These are phyloP conservation scores for Hibiscus trionum DNA, from an alignment of 345 rosid genomes.

Conservation along the genomic window DNA sequence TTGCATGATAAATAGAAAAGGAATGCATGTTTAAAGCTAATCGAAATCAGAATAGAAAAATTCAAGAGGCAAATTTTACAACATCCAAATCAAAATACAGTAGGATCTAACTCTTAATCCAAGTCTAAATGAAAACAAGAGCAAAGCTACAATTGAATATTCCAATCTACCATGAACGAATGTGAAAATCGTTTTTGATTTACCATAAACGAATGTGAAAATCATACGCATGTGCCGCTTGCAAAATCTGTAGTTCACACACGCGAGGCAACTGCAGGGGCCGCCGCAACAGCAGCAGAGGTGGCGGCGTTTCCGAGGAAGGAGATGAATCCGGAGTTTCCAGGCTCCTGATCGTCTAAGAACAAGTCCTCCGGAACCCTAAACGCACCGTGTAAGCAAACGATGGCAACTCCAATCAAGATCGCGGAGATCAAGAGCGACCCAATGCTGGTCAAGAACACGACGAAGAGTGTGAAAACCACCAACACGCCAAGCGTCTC, in stretches of 20 bases:
- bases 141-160: conserved; percentile 5
- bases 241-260: conserved; percentile 24
- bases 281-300: conserved; percentile 51
- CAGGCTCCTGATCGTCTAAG: conserved; percentile 70
- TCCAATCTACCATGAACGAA: background rate
- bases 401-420: conserved; percentile 35
- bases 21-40: background rate
- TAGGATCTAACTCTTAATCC: conserved; percentile 9
- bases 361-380: conserved; percentile 83
- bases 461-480: conserved; percentile 31
- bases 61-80: background rate
- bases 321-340: conserved; percentile 49
- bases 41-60: background rate
- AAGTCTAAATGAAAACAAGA: background rate
- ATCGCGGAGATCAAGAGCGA: conserved; percentile 9
- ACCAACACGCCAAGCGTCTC: conserved; percentile 57
- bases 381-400: conserved; percentile 76
- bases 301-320: conserved; percentile 67
- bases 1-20: background rate
- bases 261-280: conserved; percentile 45
- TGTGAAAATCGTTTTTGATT: background rate
- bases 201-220: background rate
- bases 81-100: background rate
- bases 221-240: background rate
- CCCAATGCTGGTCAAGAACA: conserved; percentile 10